Evolutionary conservation across 495 filamentous ascomycete species (phyloP).

Genomic region (Xylaria sp.): DNA sequence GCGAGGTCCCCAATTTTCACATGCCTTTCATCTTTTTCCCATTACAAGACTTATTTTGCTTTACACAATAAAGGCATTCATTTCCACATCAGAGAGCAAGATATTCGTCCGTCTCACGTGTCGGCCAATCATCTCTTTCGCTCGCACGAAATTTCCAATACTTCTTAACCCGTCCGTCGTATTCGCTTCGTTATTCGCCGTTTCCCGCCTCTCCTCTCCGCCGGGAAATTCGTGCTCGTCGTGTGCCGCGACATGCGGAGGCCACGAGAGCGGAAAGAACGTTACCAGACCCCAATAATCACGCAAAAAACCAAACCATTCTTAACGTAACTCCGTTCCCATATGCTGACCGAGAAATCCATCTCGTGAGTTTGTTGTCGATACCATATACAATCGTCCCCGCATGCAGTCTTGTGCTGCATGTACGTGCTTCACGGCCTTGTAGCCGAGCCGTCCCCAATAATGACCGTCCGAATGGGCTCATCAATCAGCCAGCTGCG

Average conservation of each 20-base stretch:
- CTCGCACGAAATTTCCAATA: conserved; percentile 16
- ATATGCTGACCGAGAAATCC: conserved; percentile 20
- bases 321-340: conserved; percentile 27
- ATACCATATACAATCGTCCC: conserved; percentile 25
- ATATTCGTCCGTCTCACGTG: conserved; percentile 20
- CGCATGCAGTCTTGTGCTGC: conserved; percentile 2
- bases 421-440: background rate
- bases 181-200: conserved; percentile 14
- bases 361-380: conserved; percentile 24
- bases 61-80: conserved; percentile 9
- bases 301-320: conserved; percentile 22
- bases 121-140: conserved; percentile 19
- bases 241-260: conserved; percentile 6
- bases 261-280: conserved; percentile 3
- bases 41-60: conserved; percentile 15
- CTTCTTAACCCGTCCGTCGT: conserved; percentile 9
- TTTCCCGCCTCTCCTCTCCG: conserved; percentile 3
- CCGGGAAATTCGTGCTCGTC: background rate
- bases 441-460: background rate
- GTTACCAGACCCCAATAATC: conserved; percentile 11
- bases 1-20: background rate
- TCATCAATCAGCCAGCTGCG: conserved; percentile 51
- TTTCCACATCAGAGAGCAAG: conserved; percentile 16
- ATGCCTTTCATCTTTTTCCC: conserved; percentile 18
- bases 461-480: background rate